Base-by-base conservation (phyloP, 2,329 filamentous ascomycete genomes). In the Coniochaeta ligniaria region DNA sequence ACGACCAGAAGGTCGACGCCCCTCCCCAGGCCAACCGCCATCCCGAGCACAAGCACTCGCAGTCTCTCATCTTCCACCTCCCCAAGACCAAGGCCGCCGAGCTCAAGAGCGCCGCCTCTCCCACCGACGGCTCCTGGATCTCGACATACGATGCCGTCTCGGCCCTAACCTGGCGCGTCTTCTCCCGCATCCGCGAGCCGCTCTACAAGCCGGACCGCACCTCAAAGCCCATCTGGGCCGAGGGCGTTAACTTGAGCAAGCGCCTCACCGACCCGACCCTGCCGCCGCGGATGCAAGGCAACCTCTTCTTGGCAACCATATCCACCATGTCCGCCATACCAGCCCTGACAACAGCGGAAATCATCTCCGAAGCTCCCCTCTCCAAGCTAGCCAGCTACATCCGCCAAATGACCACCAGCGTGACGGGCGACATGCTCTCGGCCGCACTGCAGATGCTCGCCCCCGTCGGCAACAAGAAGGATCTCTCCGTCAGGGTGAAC, bases 71-170 rank as follows among this genome's bases (percentile, higher is more conserved):
- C 1, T 78, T 79, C 61, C 77, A 80, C 59, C 67, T 79, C 0
- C 74, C 77, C 2, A 74, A 73, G 63, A 78, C 76, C 66, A 79
- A 78, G 60, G 73, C 74, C 0, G 71, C 71, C 0, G 64, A 72
- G 57, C 65, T 80, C 5, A 80, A 80, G 61, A 64, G 62, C 12
- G 66, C 72, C 1, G 75, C 75, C 0, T 66, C 57, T 0, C 22
- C 47, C 22, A 57, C 65, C 0, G 72, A 74, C 20, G 72, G 70
- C 7, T 66, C 67, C 12, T 78, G 76, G 75, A 71, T 80, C 36
- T 80, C 77, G 4, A 79, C 75, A 2, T 79, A 78, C 62, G 78
- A 80, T 57, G 76, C 76, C n/a, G 72, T 75, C 60, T 69, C 70
- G 1, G 76, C 77, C 11, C 73, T 74, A 45, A 69, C 79, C 9